phyloP scores from a whole-genome alignment of 371 early-diverging fungal genomes.

The Mucor piriformis region DNA sequence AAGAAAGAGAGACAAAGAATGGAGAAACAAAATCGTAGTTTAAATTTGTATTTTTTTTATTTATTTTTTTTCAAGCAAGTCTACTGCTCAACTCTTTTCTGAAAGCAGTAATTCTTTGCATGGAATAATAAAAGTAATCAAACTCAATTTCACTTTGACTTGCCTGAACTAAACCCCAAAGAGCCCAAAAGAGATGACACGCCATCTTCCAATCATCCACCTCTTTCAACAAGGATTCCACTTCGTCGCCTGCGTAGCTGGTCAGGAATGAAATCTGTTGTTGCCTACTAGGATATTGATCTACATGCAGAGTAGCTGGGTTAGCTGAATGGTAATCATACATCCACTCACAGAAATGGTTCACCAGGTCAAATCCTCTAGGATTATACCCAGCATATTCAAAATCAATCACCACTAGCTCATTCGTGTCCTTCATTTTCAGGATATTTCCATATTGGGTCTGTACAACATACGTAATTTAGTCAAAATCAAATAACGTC shows the following conservation, averaged over 20 bases:
- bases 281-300: slow-evolving; percentile 60
- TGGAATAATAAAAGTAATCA: slow-evolving; percentile 74
- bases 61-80: neutral
- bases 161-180: slow-evolving; percentile 86
- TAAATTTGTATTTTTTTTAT: slow-evolving; percentile 1
- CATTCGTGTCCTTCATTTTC: slow-evolving; percentile 51
- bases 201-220: slow-evolving; percentile 59
- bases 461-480: slow-evolving; percentile 39
- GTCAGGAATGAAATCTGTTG: slow-evolving; percentile 66
- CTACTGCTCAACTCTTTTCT: neutral
- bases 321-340: slow-evolving; percentile 74
- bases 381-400: slow-evolving; percentile 90
- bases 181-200: slow-evolving; percentile 78
- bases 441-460: slow-evolving; percentile 88
- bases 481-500: no score
- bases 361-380: slow-evolving; percentile 84
- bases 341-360: slow-evolving; percentile 92
- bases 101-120: slow-evolving; percentile 62
- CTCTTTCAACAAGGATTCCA: slow-evolving; percentile 36
- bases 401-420: slow-evolving; percentile 81
- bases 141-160: slow-evolving; percentile 81
- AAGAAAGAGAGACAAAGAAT: neutral
- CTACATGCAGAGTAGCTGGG: slow-evolving; percentile 55
- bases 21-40: neutral
- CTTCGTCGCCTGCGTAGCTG: slow-evolving; percentile 51